A percentile compares a stretch with the other conserved stretches of the same genome.
phyloP scores from a whole-genome alignment of 257 asterid species.

The Solanum sparsipilum region DNA sequence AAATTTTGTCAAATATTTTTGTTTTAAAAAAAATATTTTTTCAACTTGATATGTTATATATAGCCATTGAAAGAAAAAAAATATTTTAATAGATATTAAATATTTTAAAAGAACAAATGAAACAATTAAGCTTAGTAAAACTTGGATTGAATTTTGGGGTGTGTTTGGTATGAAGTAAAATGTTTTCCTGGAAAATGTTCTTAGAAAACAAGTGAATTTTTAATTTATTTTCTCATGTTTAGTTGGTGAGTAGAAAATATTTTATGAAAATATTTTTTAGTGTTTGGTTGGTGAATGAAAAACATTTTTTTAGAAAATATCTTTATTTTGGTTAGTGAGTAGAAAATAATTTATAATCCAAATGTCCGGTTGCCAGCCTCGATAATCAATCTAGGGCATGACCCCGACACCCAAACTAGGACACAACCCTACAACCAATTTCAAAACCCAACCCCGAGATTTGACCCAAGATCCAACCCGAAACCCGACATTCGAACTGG shows the following conservation, averaged over 20 bases:
- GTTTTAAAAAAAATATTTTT: too few species aligned
- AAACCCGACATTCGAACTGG: neutral
- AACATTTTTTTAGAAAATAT: too few species aligned
- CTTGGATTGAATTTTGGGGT: neutral
- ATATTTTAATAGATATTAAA: too few species aligned
- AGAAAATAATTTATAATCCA: too few species aligned
- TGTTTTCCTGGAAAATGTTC: neutral
- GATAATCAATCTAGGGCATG: too few species aligned
- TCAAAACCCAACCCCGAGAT: neutral
- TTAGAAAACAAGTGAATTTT: neutral
- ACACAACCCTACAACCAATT: neutral
- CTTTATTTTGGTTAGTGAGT: neutral
- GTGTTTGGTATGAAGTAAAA: neutral
- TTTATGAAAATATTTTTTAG: too few species aligned
- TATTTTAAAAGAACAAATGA: neutral
- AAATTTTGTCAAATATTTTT: neutral
- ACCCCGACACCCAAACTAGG: neutral
- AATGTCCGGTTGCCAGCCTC: neutral
- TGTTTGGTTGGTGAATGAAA: too few species aligned
- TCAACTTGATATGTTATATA: neutral
- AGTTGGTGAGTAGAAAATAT: neutral
- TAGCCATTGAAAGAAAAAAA: neutral
- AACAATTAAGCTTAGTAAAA: too few species aligned
- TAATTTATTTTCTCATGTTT: neutral
- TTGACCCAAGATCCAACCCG: neutral